phyloP scores from a whole-genome alignment of 2,329 filamentous ascomycete genomes.

The Thermoascus crustaceus region DNA sequence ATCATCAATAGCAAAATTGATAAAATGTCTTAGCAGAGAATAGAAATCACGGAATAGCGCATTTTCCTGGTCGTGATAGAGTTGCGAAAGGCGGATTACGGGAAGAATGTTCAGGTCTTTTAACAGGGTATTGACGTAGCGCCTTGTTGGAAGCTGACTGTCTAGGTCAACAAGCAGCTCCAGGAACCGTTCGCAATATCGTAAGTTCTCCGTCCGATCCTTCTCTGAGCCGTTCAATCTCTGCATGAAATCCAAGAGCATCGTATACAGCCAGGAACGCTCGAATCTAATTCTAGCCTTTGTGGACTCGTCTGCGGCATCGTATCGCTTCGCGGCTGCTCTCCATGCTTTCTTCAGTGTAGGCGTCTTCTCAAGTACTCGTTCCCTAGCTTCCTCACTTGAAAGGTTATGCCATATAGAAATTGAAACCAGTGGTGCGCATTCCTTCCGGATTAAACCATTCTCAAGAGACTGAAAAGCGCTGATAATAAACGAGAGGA shows the following conservation, averaged over 20 bases:
- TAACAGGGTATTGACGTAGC: conserved; percentile 84
- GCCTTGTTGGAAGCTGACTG: conserved; percentile 85
- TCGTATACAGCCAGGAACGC: conserved; percentile 82
- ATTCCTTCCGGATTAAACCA: conserved; percentile 85
- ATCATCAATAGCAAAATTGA: conserved; percentile 83
- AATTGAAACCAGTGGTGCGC: conserved; percentile 88
- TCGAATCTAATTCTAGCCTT: conserved; percentile 83
- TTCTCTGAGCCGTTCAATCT: conserved; percentile 53
- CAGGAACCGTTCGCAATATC: conserved; percentile 87
- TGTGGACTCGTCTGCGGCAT: conserved; percentile 69
- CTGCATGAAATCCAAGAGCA: conserved; percentile 74
- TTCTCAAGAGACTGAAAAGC: conserved; percentile 93
- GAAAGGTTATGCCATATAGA: conserved; percentile 92
- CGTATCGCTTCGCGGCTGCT: conserved; percentile 75
- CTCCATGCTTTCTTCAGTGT: conserved; percentile 85
- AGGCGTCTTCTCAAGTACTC: conserved; percentile 61
- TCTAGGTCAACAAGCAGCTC: conserved; percentile 86
- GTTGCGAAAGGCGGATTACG: conserved; percentile 66
- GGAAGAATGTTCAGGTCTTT: conserved; percentile 78
- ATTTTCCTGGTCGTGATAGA: conserved; percentile 68
- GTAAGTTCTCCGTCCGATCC: conserved; percentile 50
- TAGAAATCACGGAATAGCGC: conserved; percentile 72
- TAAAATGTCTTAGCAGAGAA: conserved; percentile 75
- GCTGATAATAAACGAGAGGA: conserved; percentile 83
- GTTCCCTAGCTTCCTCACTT: conserved; percentile 64